phyloP scores from a whole-genome alignment of 116 monocot genomes.

The Papilionanthe hybrid region DNA sequence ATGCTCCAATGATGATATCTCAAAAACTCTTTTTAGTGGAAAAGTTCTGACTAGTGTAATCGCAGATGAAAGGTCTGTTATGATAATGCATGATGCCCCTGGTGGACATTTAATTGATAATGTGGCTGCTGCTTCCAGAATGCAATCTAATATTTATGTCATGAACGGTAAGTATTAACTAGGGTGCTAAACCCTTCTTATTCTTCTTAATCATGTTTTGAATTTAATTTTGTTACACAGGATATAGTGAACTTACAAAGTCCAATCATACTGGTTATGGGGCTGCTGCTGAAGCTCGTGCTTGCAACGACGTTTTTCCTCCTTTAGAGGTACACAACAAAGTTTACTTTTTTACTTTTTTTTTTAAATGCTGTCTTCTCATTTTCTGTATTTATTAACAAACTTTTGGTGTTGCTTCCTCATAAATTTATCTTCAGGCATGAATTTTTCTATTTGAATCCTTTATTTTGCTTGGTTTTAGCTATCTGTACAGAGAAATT shows the following conservation, averaged over 20 bases:
- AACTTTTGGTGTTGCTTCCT: neutral
- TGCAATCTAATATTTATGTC: neutral
- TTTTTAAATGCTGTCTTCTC: neutral
- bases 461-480: neutral
- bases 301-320: constrained; percentile 25
- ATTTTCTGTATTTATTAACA: neutral
- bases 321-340: constrained; percentile 12
- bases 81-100: constrained; percentile 26
- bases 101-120: constrained; percentile 27
- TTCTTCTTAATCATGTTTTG: constrained; percentile 5
- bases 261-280: constrained; percentile 27
- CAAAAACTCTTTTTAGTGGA: constrained; percentile 29
- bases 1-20: constrained; percentile 24
- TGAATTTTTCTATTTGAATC: neutral
- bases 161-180: constrained; percentile 27
- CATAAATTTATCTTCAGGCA: neutral
- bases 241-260: constrained; percentile 23
- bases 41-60: constrained; percentile 26
- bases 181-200: neutral
- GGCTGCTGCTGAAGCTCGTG: constrained; percentile 15
- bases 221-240: constrained; percentile 15
- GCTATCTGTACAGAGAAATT: neutral
- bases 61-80: constrained; percentile 46
- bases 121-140: constrained; percentile 20
- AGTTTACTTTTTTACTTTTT: neutral